Conservation (phyloP, 306 rosid genomes). For the Pueraria montana region DNA sequence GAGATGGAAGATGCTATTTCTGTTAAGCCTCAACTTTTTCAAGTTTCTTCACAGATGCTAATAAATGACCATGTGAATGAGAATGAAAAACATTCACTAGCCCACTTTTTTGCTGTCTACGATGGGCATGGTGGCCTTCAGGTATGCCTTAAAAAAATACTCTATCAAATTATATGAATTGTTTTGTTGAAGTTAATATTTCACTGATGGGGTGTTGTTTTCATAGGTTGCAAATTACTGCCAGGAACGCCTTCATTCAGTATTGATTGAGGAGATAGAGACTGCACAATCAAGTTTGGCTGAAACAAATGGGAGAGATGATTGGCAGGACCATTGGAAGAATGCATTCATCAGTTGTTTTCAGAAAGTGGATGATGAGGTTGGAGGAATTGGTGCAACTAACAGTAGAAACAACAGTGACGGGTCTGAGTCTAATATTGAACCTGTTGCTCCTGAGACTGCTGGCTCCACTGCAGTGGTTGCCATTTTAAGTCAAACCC, state of each 20-base stretch:
- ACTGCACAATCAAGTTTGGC: slow-evolving; percentile 46
- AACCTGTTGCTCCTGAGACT: slow-evolving; percentile 75
- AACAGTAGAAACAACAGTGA: slow-evolving; percentile 37
- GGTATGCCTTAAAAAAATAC: slow-evolving; percentile 56
- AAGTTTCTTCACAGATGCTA: slow-evolving; percentile 63
- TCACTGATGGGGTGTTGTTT: slow-evolving; percentile 29
- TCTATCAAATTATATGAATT: slow-evolving; percentile 17
- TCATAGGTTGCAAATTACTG: slow-evolving; percentile 84
- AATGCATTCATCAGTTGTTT: slow-evolving; percentile 72
- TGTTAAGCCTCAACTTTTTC: slow-evolving; percentile 62
- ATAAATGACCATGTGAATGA: slow-evolving; percentile 52
- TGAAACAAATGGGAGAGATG: slow-evolving; percentile 40
- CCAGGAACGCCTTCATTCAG: slow-evolving; percentile 71
- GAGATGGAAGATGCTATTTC: slow-evolving; percentile 90
- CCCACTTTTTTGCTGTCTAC: slow-evolving; percentile 82
- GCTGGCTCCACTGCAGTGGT: slow-evolving; percentile 90
- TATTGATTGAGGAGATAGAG: slow-evolving; percentile 72
- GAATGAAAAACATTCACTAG: slow-evolving; percentile 41
- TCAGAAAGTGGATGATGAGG: slow-evolving; percentile 73
- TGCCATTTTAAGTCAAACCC: slow-evolving; percentile 67
- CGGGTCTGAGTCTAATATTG: slow-evolving; percentile 49
- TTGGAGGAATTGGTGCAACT: slow-evolving; percentile 57
- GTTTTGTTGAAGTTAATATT: slow-evolving; percentile 37
- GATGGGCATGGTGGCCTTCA: slow-evolving; percentile 91
- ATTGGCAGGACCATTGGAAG: slow-evolving; percentile 71